Evolutionary conservation across 768 basidiomycete species (phyloP), one percentile per base, ranked within the genome.

Genomic region (Boletus rufocinnamomeus): DNA sequence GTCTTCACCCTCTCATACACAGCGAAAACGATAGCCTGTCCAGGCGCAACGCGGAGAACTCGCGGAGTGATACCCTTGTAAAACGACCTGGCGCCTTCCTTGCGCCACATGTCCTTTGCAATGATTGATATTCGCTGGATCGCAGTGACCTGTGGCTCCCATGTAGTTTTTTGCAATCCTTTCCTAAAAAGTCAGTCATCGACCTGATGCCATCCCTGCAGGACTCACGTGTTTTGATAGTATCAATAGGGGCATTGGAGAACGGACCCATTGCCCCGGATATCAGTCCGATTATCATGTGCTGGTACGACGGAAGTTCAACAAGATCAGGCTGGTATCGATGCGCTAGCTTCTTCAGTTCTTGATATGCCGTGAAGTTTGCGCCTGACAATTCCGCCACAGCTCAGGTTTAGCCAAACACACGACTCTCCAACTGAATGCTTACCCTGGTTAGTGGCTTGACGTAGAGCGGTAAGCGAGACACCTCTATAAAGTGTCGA

Each of bases 31-130:
- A 98, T 91, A 2, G 95, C 95, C 72, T 93, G 93, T 2, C 96
- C 97, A 9, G 97, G 97, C 2, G 97, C 97, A 46, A 99, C 97
- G 54, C 97, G 86, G 66, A 97, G 78, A 37, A 99, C 95, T 23
- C 97, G 83, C 37, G 97, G 97, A 0, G 95, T 98, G 71, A 99
- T 98, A 21, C 97, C 97, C 78, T 97, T 98, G 79, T 98, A 98
- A 76, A 99, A 98, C 53, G 95, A 93, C 45, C 75, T 75, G 17
- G 89, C 78, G 7, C 97, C 97, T 75, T 99, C 97, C 63, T 84
- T 80, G 60, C 79, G 84, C 89, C 94, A 98, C 94, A 98, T 97
- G 48, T 93, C 93, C n/a, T 76, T 75, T 32, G 93, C 88, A 58
- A 99, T 95, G 32, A 81, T 79, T 11, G 81, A 71, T 67, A 99